Evolutionary conservation across 2,329 filamentous ascomycete genomes (phyloP).

Genomic region (Aspergillus ochraceus): DNA sequence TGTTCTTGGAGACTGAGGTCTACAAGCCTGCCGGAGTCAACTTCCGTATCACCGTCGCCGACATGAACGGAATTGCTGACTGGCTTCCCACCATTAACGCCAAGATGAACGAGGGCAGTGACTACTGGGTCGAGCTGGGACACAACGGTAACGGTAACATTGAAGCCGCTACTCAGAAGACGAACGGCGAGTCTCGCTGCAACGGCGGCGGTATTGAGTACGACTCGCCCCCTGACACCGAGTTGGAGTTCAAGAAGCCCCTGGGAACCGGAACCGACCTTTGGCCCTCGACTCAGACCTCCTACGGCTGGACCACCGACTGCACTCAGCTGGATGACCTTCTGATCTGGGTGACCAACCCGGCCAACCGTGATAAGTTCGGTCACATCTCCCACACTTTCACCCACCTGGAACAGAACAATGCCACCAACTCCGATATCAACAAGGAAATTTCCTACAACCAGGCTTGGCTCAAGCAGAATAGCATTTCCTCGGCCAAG

Average conservation of each 20-base stretch:
- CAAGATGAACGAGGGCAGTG: slow-evolving; percentile 53
- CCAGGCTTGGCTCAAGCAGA: slow-evolving; percentile 57
- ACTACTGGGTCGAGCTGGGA: slow-evolving; percentile 55
- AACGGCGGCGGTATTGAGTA: slow-evolving; percentile 48
- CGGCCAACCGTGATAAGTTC: slow-evolving; percentile 54
- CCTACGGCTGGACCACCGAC: slow-evolving; percentile 50
- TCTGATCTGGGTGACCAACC: slow-evolving; percentile 55
- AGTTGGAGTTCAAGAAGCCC: slow-evolving; percentile 52
- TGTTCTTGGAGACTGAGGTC: slow-evolving; percentile 56
- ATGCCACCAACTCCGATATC: slow-evolving; percentile 60
- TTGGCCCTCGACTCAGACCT: slow-evolving; percentile 48
- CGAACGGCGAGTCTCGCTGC: slow-evolving; percentile 26
- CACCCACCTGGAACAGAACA: slow-evolving; percentile 59
- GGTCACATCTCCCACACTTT: slow-evolving; percentile 64
- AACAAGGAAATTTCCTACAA: slow-evolving; percentile 62
- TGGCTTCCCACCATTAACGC: slow-evolving; percentile 44
- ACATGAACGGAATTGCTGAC: slow-evolving; percentile 48
- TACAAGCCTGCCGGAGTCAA: slow-evolving; percentile 50
- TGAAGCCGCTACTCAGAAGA: slow-evolving; percentile 32
- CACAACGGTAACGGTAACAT: slow-evolving; percentile 60
- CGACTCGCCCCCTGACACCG: slow-evolving; percentile 45
- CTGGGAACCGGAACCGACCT: slow-evolving; percentile 51
- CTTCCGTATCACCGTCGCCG: slow-evolving; percentile 52
- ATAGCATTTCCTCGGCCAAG: slow-evolving; percentile 48
- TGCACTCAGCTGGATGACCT: slow-evolving; percentile 55